Evolutionary conservation across 805 yeast species (phyloP).

Genomic region (Metschnikowia peoriensis): DNA sequence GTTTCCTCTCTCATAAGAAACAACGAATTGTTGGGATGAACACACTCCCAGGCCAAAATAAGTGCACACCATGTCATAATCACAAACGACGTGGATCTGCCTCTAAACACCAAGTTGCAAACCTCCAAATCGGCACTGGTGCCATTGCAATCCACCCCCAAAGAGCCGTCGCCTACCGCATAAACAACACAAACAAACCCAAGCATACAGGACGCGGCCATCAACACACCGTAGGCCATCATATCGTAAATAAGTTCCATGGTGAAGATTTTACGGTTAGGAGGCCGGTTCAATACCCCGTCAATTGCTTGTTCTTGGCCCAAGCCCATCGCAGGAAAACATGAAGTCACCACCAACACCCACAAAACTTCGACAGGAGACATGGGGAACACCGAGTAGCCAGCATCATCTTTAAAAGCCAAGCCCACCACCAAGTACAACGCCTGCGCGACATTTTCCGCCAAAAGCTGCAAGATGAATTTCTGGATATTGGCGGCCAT

Average conservation of each 20-base stretch:
- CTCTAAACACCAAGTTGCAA: conserved; percentile 36
- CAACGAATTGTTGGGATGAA: conserved; percentile 35
- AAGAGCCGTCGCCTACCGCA: conserved; percentile 39
- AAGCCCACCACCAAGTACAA: conserved; percentile 68
- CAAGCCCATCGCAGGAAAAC: conserved; percentile 25
- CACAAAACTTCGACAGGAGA: conserved; percentile 38
- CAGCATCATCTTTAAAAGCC: conserved; percentile 61
- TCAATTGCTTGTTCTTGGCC: conserved; percentile 40
- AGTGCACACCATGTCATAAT: conserved; percentile 44
- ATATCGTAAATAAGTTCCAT: conserved; percentile 42
- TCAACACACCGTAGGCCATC: conserved; percentile 40
- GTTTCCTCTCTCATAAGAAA: conserved; percentile 38
- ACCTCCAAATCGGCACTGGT: conserved; percentile 17
- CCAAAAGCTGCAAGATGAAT: conserved; percentile 22
- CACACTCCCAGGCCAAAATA: conserved; percentile 40
- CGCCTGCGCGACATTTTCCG: conserved; percentile 48
- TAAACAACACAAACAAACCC: conserved; percentile 37
- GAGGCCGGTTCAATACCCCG: conserved; percentile 38
- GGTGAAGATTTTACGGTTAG: conserved; percentile 39
- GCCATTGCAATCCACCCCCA: conserved; percentile 37
- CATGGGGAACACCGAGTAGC: conserved; percentile 75
- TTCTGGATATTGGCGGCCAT: conserved; percentile 23
- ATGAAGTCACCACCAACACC: conserved; percentile 21
- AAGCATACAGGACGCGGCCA: conserved; percentile 41
- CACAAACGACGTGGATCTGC: conserved; percentile 40